Percentiles rank a stretch among this genome's conserved stretches.
Evolutionary conservation across 306 rosid species (phyloP).

Genomic region (Prunus davidiana): DNA sequence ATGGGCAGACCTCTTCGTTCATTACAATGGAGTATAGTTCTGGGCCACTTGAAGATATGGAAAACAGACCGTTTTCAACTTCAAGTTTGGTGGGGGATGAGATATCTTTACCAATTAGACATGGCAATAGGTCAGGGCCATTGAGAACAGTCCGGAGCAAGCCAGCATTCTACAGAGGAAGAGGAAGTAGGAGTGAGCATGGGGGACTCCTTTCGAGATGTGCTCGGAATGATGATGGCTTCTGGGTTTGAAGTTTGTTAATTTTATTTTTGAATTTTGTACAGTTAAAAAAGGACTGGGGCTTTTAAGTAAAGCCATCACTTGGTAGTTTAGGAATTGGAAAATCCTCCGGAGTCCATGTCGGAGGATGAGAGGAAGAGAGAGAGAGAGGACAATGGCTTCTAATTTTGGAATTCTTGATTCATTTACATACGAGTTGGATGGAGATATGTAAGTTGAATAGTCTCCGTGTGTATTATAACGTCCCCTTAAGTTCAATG

Average conservation of each 20-base stretch:
- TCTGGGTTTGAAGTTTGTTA: constrained; percentile 49
- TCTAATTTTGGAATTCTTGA: constrained; percentile 60
- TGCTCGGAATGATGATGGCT: constrained; percentile 39
- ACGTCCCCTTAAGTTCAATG: constrained; percentile 9
- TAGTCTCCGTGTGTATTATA: constrained; percentile 27
- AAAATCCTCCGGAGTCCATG: constrained; percentile 28
- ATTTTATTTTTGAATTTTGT: constrained; percentile 46
- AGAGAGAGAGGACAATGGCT: constrained; percentile 31
- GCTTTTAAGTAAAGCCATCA: constrained; percentile 32
- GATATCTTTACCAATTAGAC: constrained; percentile 54
- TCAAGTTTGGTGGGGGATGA: constrained; percentile 63
- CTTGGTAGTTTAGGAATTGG: constrained; percentile 46
- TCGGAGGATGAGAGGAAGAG: constrained; percentile 19
- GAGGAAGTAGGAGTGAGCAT: constrained; percentile 83
- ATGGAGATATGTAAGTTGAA: constrained; percentile 44
- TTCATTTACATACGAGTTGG: constrained; percentile 51
- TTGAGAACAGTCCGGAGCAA: constrained; percentile 67
- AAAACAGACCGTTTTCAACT: constrained; percentile 67
- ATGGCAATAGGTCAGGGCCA: constrained; percentile 88
- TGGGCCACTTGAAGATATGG: constrained; percentile 72
- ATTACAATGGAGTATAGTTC: constrained; percentile 91
- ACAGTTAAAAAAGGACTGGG: constrained; percentile 49
- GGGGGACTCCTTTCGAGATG: constrained; percentile 56
- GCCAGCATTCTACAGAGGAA: constrained; percentile 49
- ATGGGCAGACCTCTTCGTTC: constrained; percentile 59